These are phyloP conservation scores for Ustilago tritici DNA, from an alignment of 1,284 basidiomycete genomes.

Conservation along the genomic window DNA sequence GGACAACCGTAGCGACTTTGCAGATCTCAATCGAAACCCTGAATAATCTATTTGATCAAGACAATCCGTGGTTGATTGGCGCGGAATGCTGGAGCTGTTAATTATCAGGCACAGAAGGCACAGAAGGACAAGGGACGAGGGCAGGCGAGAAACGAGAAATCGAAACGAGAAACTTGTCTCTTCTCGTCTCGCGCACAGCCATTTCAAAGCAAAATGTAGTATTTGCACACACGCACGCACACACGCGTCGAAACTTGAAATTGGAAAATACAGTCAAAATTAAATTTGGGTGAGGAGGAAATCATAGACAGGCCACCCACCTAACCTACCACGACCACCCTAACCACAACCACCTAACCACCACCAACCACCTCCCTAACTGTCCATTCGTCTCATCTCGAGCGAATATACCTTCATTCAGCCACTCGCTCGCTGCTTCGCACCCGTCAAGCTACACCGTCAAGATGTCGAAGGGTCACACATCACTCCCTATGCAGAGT, in stretches of 20 bases:
- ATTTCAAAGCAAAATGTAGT: not conserved
- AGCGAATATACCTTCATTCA: not conserved
- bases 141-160: not conserved
- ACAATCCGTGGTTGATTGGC: not conserved
- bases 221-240: constrained; percentile 1
- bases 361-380: constrained; percentile 4
- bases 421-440: constrained; percentile 8
- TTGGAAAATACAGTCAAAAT: not conserved
- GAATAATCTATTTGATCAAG: not conserved
- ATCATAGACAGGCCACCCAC: too few relatives aligned
- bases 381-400: constrained; percentile 10
- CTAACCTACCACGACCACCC: too few relatives aligned
- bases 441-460: not conserved
- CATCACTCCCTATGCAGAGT: constrained; percentile 61
- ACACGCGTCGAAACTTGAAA: not conserved
- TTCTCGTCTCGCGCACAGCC: not conserved
- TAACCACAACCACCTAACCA: not conserved
- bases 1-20: constrained; percentile 3
- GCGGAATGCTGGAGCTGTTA: not conserved
- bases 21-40: constrained; percentile 4
- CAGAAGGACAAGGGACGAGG: not conserved
- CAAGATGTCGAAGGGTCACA: constrained; percentile 63
- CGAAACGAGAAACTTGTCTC: not conserved
- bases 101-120: not conserved
- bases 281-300: too few relatives aligned